Base-by-base conservation (phyloP, 176 grass and related monocot species). In the Eleusine coracana region DNA sequence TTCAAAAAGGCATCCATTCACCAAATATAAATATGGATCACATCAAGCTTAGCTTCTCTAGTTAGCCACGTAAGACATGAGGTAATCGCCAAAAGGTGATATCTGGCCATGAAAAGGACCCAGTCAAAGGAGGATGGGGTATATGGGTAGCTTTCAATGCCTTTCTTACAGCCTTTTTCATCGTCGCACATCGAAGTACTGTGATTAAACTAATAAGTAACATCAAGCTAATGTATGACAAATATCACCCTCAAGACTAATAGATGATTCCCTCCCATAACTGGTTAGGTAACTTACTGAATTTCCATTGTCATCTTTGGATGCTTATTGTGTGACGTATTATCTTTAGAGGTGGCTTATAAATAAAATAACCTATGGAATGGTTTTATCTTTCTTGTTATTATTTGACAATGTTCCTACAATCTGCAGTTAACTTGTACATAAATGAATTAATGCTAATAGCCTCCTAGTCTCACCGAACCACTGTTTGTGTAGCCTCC, bases 81-180 rank as follows among this genome's bases (percentile, higher is more conserved):
- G 79, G 67, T 86, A 90, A 79, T 82, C n/a, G 80, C 74, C 83
- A 90, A 86, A 90, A 90, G 83, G 73, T 83, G 60, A 74, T 83
- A 51, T 44, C 61, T 79, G 79, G 83, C 78, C 42, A 46, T 18
- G 31, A 69, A 7, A 74, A 12, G 5, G 83, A 82, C 83, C 41
- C 51, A 36, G 83, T 90, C 83, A 90, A 61, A 82, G 25, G 25
- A 50, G 18, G 4, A 56, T 0, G n/a, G n/a, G n/a, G 52, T 7
- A 21, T 56, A 42, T 7, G 45, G 46, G 73, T 90, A 37, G 15
- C 56, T 71, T 51, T 71, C 65, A 34, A n/a, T 21, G 23, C 31
- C 50, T 77, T 77, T 71, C 16, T 18, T 51, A 51, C 49, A 7
- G 0, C 14, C 12, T 34, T 44, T 50, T 74, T 56, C 25, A 14